Base-by-base conservation (phyloP, 257 asterid species). In the Solanum verrucosum region DNA sequence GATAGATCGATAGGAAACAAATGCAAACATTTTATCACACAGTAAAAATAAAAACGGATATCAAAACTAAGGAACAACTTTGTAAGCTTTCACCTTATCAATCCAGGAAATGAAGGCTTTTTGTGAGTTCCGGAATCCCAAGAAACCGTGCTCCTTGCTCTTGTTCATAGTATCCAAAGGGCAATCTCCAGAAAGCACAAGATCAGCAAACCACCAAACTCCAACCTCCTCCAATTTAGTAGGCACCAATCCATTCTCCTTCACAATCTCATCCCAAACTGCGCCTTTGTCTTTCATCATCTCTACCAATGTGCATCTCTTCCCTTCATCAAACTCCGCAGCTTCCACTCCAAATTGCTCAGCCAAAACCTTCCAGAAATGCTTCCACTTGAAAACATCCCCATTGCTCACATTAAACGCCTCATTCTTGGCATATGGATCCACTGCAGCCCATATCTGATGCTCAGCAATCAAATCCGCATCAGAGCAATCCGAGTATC, bases 391-490 rank as follows among this genome's bases (percentile, higher is more conserved):
- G 81, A 93, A 96, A 77, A 95, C 99, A 86, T 96, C 98, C 12
- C 99, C 99, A 83, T 96, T 97, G 92, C 94, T 96, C 89, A 97
- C 98, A 59, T 96, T 95, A 74, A 97, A 97, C 1, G 95, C 98
- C 90, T 96, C 99, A 7, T 96, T 97, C 96, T 94, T 93, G 1
- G 98, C 99, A 11, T 94, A 93, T 6, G 98, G 98, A 91, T 97
- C 98, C 84, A 97, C 98, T 0, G 99, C 93, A 3, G 98, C 94
- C 99, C 99, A 97, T 63, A 97, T 97, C 82, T 96, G 96, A 78
- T 97, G 99, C 92, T 95, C 99, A 0, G 98, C 99, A 38, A 97
- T 90, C 92, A 97, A 92, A 91, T 97, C 98, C 2, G 99, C 98
- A 87, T 97, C 98, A 0, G 98, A 93, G 90, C 98, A 95, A 90